phyloP scores from a whole-genome alignment of 148 eudicot species.

The Camellia sinensis region DNA sequence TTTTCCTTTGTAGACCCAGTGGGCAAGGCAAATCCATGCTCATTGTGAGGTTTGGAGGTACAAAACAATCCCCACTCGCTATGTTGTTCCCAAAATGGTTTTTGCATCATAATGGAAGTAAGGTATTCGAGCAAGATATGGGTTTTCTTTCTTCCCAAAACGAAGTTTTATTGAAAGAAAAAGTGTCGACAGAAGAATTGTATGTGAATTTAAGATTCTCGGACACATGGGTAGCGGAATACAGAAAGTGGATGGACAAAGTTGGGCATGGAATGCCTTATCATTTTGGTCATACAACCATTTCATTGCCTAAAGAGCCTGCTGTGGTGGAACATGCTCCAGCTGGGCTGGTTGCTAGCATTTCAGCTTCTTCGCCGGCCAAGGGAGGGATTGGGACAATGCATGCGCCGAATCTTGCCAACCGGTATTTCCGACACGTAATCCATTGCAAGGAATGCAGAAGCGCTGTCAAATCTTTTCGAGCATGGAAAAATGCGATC shows the following conservation, averaged over 20 bases:
- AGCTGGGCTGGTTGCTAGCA: constrained; percentile 74
- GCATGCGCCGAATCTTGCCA: constrained; percentile 72
- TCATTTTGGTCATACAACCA: constrained; percentile 73
- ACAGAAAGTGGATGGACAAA: constrained; percentile 97
- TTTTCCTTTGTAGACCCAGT: constrained; percentile 78
- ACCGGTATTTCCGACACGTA: constrained; percentile 76
- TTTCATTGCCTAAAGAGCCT: constrained; percentile 57
- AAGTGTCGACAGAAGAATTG: constrained; percentile 64
- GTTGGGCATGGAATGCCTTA: constrained; percentile 98
- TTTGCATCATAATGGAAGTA: constrained; percentile 81
- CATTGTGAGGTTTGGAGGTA: constrained; percentile 75
- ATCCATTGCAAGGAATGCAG: constrained; percentile 84
- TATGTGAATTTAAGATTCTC: constrained; percentile 75
- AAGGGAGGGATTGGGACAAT: constrained; percentile 74
- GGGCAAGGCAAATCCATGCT: constrained; percentile 96
- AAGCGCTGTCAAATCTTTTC: constrained; percentile 46
- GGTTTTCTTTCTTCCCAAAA: constrained; percentile 91
- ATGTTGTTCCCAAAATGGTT: constrained; percentile 77
- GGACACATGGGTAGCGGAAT: constrained; percentile 91
- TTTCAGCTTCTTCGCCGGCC: constrained; percentile 81
- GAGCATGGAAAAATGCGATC: constrained; percentile 60
- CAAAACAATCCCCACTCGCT: constrained; percentile 47
- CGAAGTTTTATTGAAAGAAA: constrained; percentile 64
- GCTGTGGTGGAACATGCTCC: constrained; percentile 96
- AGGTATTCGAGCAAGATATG: constrained; percentile 97